Conservation (phyloP, 441 rosid genomes). For the Populus hybrid region DNA sequence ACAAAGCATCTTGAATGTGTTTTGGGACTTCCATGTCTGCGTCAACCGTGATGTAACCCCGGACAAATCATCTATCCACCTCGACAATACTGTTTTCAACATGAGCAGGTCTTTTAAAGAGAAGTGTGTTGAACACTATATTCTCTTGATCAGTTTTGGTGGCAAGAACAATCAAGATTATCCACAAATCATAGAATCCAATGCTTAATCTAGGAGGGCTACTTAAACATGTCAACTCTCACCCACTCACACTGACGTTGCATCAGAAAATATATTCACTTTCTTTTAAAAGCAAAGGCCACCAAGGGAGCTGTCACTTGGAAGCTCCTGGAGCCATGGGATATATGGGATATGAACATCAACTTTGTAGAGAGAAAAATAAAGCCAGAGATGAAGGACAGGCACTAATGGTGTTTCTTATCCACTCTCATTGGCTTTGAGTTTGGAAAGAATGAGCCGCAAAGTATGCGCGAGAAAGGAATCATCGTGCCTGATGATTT, state of each 20-base stretch:
- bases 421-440: constrained; percentile 6
- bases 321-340: background rate
- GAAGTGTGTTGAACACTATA: background rate
- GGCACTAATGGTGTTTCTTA: constrained; percentile 7
- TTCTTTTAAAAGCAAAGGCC: background rate
- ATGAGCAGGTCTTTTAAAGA: background rate
- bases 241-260: background rate
- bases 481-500: constrained; percentile 1
- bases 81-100: background rate
- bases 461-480: background rate
- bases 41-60: constrained; percentile 1
- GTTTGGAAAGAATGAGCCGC: background rate
- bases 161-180: constrained; percentile 3
- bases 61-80: background rate
- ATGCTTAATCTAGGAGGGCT: constrained; percentile 9
- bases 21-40: background rate
- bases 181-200: constrained; percentile 23
- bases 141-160: constrained; percentile 2
- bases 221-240: background rate
- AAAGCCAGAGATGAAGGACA: background rate
- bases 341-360: background rate
- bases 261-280: background rate
- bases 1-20: background rate
- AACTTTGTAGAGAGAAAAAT: background rate
- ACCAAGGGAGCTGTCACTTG: background rate